These are phyloP conservation scores for Suhomyces sp. DNA, from an alignment of 805 yeast genomes.

Conservation along the genomic window DNA sequence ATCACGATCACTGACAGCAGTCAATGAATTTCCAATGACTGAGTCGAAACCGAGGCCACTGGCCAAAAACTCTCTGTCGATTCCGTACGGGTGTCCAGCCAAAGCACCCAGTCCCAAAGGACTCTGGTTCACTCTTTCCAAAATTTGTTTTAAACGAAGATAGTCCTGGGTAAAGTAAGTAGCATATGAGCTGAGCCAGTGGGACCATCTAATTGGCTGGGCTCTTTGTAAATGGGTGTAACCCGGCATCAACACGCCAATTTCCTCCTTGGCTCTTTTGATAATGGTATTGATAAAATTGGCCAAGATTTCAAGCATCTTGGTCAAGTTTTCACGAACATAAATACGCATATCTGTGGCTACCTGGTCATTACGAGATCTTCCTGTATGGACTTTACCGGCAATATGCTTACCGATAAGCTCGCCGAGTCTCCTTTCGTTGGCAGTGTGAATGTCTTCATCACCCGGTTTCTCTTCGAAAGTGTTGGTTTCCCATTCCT, in stretches of 20 bases:
- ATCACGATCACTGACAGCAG: slow-evolving; percentile 98
- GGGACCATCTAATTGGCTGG: slow-evolving; percentile 99
- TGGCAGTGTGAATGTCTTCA: slow-evolving; percentile 98
- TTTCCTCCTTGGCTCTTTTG: slow-evolving; percentile 78
- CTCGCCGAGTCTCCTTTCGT: slow-evolving; percentile 96
- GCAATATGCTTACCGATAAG: slow-evolving; percentile 89
- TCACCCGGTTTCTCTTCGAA: slow-evolving; percentile 84
- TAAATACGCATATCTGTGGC: slow-evolving; percentile 98
- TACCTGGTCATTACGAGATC: slow-evolving; percentile 97
- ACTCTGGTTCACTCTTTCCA: slow-evolving; percentile 77
- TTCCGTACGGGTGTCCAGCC: slow-evolving; percentile 99
- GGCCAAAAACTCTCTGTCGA: slow-evolving; percentile 89
- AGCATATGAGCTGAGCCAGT: slow-evolving; percentile 92
- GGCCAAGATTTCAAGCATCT: slow-evolving; percentile 54
- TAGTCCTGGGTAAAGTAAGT: slow-evolving; percentile 91
- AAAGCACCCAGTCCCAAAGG: slow-evolving; percentile 98
- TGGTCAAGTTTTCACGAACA: slow-evolving; percentile 75
- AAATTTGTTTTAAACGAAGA: slow-evolving; percentile 76
- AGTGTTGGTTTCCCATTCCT: slow-evolving; percentile 73
- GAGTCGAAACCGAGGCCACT: slow-evolving; percentile 73
- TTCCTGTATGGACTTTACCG: slow-evolving; percentile 99
- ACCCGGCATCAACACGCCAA: slow-evolving; percentile 96
- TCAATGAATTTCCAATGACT: slow-evolving; percentile 90
- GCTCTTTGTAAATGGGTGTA: slow-evolving; percentile 98
- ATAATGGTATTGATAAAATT: slow-evolving; percentile 65